These are phyloP conservation scores for Ramaria rubella DNA, from an alignment of 768 basidiomycete genomes.

Conservation along the genomic window DNA sequence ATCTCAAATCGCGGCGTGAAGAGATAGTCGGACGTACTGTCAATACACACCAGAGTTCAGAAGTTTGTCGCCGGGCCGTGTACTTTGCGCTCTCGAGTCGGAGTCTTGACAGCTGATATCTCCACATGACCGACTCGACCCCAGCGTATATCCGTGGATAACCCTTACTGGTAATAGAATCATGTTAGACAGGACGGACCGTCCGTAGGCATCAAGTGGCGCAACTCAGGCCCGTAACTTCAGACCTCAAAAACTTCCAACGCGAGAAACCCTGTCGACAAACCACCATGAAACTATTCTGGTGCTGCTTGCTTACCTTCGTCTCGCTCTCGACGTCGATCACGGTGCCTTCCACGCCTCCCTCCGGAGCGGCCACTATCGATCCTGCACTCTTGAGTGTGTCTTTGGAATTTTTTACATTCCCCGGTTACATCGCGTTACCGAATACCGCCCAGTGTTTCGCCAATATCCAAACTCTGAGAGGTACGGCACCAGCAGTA, in stretches of 20 bases:
- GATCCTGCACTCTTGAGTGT: constrained; percentile 30
- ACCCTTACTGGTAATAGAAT: too few species aligned
- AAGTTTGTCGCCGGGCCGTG: too few species aligned
- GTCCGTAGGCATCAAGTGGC: too few species aligned
- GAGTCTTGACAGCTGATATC: too few species aligned
- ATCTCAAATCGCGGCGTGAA: too few species aligned
- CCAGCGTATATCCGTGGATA: too few species aligned
- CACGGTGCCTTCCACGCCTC: constrained; percentile 22
- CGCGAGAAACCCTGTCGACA: neutral
- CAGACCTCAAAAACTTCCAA: neutral
- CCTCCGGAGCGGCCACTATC: constrained; percentile 21
- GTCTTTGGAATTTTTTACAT: constrained; percentile 35
- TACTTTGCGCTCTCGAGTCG: too few species aligned
- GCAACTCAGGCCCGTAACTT: neutral
- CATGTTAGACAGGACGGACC: too few species aligned
- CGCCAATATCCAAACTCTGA: constrained; percentile 24
- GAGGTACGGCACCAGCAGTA: constrained; percentile 28
- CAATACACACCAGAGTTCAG: too few species aligned
- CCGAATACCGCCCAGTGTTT: constrained; percentile 29
- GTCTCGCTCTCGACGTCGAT: constrained; percentile 4
- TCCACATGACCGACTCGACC: too few species aligned
- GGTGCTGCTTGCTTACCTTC: neutral
- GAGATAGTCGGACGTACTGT: too few species aligned
- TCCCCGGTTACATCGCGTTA: constrained; percentile 30
- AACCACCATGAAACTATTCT: neutral